phyloP scores from a whole-genome alignment of 345 rosid species.

The Aquilaria yunnanensis region DNA sequence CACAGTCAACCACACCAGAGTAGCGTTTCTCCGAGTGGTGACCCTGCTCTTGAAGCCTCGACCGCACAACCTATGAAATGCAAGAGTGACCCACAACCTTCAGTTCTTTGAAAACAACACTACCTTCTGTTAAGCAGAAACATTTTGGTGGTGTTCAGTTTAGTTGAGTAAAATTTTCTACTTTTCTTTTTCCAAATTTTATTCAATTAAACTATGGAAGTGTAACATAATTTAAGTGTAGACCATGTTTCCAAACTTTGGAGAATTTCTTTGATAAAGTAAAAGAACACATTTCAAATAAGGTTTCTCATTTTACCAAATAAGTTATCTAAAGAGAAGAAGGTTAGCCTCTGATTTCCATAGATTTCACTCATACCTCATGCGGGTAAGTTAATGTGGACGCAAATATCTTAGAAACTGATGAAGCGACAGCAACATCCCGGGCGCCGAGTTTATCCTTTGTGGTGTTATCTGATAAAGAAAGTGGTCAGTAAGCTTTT shows the following conservation, averaged over 20 bases:
- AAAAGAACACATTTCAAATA: no score
- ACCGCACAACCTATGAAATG: conserved; percentile 52
- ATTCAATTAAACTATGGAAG: no score
- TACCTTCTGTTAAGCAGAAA: background rate
- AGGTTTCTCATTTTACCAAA: no score
- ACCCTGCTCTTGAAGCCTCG: conserved; percentile 93
- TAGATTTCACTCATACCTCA: conserved; percentile 38
- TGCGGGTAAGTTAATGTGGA: conserved; percentile 91
- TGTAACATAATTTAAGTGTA: no score
- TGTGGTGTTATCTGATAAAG: conserved; percentile 46
- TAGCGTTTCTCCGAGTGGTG: conserved; percentile 72
- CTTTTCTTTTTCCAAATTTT: no score
- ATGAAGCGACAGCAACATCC: conserved; percentile 87
- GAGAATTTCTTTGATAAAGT: no score
- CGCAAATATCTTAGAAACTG: conserved; percentile 82
- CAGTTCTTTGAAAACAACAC: no score
- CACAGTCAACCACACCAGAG: conserved; percentile 61
- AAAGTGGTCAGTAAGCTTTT: conserved; percentile 1
- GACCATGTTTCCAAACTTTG: no score
- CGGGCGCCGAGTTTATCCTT: conserved; percentile 63
- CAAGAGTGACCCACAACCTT: conserved; percentile 1
- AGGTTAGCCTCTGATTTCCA: no score
- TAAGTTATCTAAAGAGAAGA: background rate
- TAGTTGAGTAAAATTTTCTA: no score
- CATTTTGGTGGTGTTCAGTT: no score